Evolutionary conservation across 1,139 yeast genomes (phyloP), one percentile per base, ranked within the genome.

Genomic region (Hemisphaericaspora xylanilytica): DNA sequence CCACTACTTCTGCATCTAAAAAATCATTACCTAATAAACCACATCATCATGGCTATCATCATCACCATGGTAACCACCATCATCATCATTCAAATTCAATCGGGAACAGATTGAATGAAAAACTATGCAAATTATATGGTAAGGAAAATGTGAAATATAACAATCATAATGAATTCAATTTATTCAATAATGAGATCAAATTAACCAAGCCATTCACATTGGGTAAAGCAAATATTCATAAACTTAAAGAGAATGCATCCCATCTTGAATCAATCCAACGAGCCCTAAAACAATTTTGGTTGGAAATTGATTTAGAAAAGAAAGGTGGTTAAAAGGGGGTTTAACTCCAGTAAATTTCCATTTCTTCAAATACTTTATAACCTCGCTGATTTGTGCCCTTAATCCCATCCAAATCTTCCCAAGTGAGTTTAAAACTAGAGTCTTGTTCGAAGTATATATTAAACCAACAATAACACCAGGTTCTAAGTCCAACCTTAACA

Each of bases 341-440:
- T 13, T 12, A 14, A 27, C 17, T 21, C 76, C 74, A 74, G 37
- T 51, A 48, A 11, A 76, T 50, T 39, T 67, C 71, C 14, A 81
- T 44, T 29, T 61, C 46, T 25, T 78, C 81, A 53, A 85, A 83
- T 10, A 75, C 49, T 41, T 65, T 65, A 4, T 63, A 42, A 0
- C 95, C 94, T 37, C 72, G 71, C 35, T 67, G 66, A 12, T 56
- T 51, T 0, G 81, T 69, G 1, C 95, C 96, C 45, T 72, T 73
- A 48, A 70, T 71, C 1, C 96, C 96, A 53, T 88, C 96, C 44
- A 84, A 60, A 2, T 78, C 73, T 3, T 67, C 65, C 94, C 90
- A 84, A 2, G 25, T 17, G 17, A 51, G 38, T 5, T 6, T 14
- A 18, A 21, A 13, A 29, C 37, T 35, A 22, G 26, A 22, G 11